Evolutionary conservation across 805 yeast species (phyloP).

Genomic region (Candida krabiensis): DNA sequence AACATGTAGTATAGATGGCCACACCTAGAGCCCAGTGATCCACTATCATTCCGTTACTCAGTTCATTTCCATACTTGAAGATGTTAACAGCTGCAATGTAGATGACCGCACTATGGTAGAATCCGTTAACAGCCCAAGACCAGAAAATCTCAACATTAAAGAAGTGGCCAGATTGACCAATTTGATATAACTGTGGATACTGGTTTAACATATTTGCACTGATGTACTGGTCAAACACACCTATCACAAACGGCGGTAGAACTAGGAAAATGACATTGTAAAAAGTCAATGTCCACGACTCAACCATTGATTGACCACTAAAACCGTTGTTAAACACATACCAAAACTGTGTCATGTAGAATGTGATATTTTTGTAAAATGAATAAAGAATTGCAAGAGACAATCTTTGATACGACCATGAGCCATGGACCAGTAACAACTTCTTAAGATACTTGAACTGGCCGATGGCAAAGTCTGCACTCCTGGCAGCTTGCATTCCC

Average conservation of each 20-base stretch:
- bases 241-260: conserved; percentile 92
- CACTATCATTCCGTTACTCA: conserved; percentile 66
- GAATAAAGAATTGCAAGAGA: conserved; percentile 92
- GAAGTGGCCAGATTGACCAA: conserved; percentile 87
- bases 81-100: conserved; percentile 71
- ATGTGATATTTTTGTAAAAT: conserved; percentile 91
- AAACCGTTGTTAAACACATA: conserved; percentile 88
- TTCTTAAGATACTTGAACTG: conserved; percentile 87
- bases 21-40: conserved; percentile 97
- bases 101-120: conserved; percentile 86
- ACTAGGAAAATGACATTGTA: conserved; percentile 95
- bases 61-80: conserved; percentile 64
- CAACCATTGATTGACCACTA: conserved; percentile 94
- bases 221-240: conserved; percentile 95
- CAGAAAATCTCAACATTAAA: conserved; percentile 91
- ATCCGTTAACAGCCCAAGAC: conserved; percentile 97
- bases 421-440: conserved; percentile 87
- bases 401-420: conserved; percentile 96
- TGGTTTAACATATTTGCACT: conserved; percentile 85
- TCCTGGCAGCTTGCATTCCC: conserved; percentile 98
- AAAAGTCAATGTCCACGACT: conserved; percentile 96
- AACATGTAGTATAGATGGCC: conserved; percentile 81
- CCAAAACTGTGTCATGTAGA: conserved; percentile 99
- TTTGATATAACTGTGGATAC: conserved; percentile 87
- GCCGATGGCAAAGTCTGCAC: conserved; percentile 96